Base-by-base conservation (phyloP, 805 yeast species). In the Candida maris region DNA sequence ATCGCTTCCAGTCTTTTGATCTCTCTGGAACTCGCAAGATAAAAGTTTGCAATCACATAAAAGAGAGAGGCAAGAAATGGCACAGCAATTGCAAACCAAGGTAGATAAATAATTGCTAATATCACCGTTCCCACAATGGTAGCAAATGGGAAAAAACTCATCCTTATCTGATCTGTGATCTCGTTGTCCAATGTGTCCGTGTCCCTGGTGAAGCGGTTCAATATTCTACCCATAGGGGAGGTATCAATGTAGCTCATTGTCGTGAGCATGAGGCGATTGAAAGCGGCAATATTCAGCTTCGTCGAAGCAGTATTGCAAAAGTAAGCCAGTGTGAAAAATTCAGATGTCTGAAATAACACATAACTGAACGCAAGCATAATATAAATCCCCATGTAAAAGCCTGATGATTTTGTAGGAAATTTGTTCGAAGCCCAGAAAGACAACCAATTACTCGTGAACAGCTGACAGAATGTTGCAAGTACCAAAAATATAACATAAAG, bases 171-270 rank as follows among this genome's bases (percentile, higher is more conserved):
- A 50, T 84, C 88, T 41, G 79, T 78, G 49, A 86, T 66, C 57
- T 83, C 91, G 52, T 84, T 85, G 52, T 86, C 95, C 57, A 86
- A 62, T 4, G 79, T 77, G 54, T 87, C 95, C 0, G 93, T 82
- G 56, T 87, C 96, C 43, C 85, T 85, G 1, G 95, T 85, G 59
- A 86, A 87, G 46, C 95, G 67, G 59, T 85, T 87, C 53, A 88
- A 65, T 39, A 88, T 77, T 48, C 95, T 70, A 3, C 96, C 96
- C 71, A 85, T 72, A 20, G 96, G 96, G 0, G 95, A 82, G 2
- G 87, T 78, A 51, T 87, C 96, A 60, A 86, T 71, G 56, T 76
- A 87, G 0, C 78, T 60, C 93, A 86, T 86, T 34, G 95, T 94
- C 0, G 93, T 79, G 44, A 77, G 81, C 46, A 87, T 65, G 7